Evolutionary conservation across 192 early-diverging fungal genomes (phyloP).

Genomic region (Coemansia sp.): DNA sequence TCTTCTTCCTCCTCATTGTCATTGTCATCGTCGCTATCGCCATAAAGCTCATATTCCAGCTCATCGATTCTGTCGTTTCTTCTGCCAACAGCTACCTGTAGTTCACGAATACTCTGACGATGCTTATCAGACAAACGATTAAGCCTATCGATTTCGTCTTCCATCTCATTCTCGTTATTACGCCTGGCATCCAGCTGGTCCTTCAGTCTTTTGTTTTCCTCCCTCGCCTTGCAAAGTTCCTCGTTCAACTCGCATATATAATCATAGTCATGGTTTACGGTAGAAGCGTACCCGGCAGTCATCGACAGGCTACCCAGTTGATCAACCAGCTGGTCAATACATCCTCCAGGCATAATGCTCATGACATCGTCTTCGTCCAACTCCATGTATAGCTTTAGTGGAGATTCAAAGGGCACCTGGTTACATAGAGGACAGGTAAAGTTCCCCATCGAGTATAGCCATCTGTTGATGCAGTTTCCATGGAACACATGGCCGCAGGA

Average conservation of each 20-base stretch:
- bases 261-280: background rate
- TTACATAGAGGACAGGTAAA: background rate
- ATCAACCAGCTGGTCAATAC: background rate
- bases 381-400: background rate
- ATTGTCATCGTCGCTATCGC: background rate
- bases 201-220: background rate
- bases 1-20: constrained; percentile 11
- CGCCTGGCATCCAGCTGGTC: background rate
- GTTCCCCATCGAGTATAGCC: background rate
- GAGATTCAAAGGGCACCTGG: background rate
- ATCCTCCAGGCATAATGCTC: background rate
- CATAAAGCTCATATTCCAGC: background rate
- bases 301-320: background rate
- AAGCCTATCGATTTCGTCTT: background rate
- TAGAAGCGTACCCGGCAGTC: background rate
- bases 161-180: background rate
- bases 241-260: background rate
- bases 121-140: background rate
- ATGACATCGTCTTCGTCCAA: background rate
- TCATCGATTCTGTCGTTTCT: background rate
- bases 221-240: background rate
- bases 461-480: constrained; percentile 6
- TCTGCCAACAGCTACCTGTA: background rate
- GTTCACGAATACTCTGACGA: background rate
- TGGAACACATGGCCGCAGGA: constrained; percentile 16